Percentiles rank a stretch among this genome's conserved stretches.
Evolutionary conservation across 2,329 filamentous ascomycete species (phyloP).

Genomic region (Exophiala aquamarina): DNA sequence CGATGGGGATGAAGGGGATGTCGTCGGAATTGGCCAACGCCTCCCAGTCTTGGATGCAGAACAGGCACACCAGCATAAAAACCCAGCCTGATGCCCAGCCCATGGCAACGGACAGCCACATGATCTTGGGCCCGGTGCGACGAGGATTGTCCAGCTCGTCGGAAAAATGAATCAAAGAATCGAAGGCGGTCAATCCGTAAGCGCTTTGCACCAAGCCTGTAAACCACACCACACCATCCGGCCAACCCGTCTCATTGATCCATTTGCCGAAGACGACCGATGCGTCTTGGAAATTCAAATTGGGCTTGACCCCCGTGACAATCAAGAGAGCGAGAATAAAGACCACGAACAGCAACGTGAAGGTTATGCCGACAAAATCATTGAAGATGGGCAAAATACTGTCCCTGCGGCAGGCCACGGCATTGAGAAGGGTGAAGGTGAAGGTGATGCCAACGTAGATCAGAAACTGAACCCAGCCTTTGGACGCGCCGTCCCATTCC

Average conservation of each 20-base stretch:
- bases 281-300: constrained; percentile 46
- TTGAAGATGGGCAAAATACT: constrained; percentile 54
- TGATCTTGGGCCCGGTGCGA: constrained; percentile 51
- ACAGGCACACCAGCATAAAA: constrained; percentile 55
- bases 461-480: constrained; percentile 56
- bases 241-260: constrained; percentile 55
- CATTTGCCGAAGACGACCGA: constrained; percentile 55
- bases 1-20: constrained; percentile 52
- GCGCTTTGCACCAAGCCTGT: constrained; percentile 58
- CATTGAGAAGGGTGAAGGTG: constrained; percentile 51
- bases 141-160: constrained; percentile 57
- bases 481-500: constrained; percentile 45
- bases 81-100: constrained; percentile 52
- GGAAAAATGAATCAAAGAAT: constrained; percentile 60
- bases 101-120: constrained; percentile 54
- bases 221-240: constrained; percentile 58
- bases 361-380: constrained; percentile 56
- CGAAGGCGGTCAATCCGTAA: constrained; percentile 58
- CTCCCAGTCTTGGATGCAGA: constrained; percentile 50
- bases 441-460: constrained; percentile 54
- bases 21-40: constrained; percentile 39
- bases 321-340: constrained; percentile 54
- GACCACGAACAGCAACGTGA: constrained; percentile 53
- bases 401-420: constrained; percentile 53
- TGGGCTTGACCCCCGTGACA: constrained; percentile 47